These are phyloP conservation scores for Acanthamoeba healyi DNA, from an alignment of 208 protist species.

Conservation along the genomic window DNA sequence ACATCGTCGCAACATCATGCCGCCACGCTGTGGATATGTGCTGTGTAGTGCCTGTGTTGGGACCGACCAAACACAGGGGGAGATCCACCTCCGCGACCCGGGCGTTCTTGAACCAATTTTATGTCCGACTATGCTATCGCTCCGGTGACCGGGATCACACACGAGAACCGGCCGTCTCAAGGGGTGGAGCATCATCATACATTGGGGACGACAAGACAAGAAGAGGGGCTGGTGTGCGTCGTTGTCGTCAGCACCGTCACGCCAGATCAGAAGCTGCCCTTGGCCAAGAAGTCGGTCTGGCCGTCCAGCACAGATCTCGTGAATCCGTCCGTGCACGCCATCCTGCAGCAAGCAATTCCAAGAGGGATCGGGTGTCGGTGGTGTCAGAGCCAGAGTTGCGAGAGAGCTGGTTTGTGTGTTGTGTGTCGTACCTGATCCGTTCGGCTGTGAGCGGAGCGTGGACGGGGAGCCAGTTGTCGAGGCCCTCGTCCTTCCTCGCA, in stretches of 20 bases:
- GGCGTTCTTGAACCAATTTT: too few relatives aligned
- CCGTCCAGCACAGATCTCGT: slow-evolving; percentile 2
- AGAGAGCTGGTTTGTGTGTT: background rate
- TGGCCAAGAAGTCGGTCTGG: slow-evolving; percentile 7
- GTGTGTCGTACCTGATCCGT: background rate
- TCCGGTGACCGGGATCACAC: too few relatives aligned
- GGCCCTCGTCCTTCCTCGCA: slow-evolving; percentile 82
- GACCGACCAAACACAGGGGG: background rate
- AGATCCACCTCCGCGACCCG: background rate
- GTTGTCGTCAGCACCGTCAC: too few relatives aligned
- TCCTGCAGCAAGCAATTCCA: slow-evolving; percentile 21
- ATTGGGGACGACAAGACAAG: too few relatives aligned
- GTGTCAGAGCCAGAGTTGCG: background rate
- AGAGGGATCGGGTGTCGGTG: too few relatives aligned
- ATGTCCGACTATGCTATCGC: too few relatives aligned
- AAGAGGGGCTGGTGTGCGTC: too few relatives aligned
- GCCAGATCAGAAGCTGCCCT: slow-evolving; percentile 40
- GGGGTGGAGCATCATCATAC: too few relatives aligned
- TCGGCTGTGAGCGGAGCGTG: slow-evolving; percentile 11
- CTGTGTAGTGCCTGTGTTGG: background rate
- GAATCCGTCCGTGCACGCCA: background rate
- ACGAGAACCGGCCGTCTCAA: background rate
- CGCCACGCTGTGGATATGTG: background rate
- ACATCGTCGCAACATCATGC: background rate
- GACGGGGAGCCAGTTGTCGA: slow-evolving; percentile 61